phyloP scores from a whole-genome alignment of 202 grass and related monocot genomes.

The Setaria viridis region DNA sequence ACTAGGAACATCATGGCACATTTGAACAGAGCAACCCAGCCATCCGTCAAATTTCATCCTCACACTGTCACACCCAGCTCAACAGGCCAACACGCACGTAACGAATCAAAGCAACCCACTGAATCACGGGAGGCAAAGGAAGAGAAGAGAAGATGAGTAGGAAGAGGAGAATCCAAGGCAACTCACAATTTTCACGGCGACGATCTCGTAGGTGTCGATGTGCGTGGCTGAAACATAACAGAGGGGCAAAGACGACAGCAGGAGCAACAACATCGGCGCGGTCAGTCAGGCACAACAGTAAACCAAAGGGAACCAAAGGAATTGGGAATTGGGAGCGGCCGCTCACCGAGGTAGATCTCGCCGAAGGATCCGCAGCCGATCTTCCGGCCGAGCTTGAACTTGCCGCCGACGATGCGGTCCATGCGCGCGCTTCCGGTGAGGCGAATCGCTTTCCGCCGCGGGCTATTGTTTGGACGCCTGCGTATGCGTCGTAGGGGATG shows the following conservation, averaged over 20 bases:
- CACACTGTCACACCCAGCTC: neutral
- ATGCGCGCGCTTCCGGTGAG: neutral
- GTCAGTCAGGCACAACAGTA: neutral
- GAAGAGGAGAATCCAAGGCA: neutral
- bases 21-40: neutral
- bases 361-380: slow-evolving; percentile 96
- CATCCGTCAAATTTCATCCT: neutral
- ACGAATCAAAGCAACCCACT: neutral
- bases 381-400: slow-evolving; percentile 94
- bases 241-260: neutral
- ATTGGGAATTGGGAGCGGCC: neutral
- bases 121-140: neutral
- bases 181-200: slow-evolving; percentile 95
- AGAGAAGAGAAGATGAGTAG: neutral
- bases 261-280: neutral
- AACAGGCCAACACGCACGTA: neutral
- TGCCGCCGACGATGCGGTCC: slow-evolving; percentile 73
- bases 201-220: slow-evolving; percentile 90
- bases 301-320: neutral
- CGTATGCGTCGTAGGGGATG: too few species aligned
- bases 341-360: slow-evolving; percentile 89
- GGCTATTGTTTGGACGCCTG: too few species aligned
- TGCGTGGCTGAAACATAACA: slow-evolving; percentile 67
- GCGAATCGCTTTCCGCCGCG: too few species aligned
- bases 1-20: neutral